A percentile compares a stretch with the other conserved stretches of the same genome.
Evolutionary conservation across 2,329 filamentous ascomycete genomes (phyloP).

Genomic region (Exophiala sp.): DNA sequence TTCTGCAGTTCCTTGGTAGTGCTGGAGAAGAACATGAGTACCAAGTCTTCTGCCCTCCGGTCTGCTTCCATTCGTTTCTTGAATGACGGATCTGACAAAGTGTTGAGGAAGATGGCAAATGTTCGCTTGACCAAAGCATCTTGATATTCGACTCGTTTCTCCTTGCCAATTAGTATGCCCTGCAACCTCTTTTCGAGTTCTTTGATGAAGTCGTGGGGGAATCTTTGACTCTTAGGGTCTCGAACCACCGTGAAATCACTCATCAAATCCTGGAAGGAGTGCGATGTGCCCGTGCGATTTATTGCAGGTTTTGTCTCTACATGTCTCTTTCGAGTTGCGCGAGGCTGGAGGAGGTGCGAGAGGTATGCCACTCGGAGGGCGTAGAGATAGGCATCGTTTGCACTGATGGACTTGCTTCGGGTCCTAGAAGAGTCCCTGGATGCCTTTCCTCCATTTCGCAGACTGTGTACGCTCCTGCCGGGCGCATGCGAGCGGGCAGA

Average conservation of each 20-base stretch:
- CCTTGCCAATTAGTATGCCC: constrained; percentile 74
- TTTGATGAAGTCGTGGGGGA: constrained; percentile 68
- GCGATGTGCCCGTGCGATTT: constrained; percentile 62
- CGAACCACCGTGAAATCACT: constrained; percentile 74
- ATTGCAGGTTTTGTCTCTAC: constrained; percentile 60
- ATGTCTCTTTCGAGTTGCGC: constrained; percentile 85
- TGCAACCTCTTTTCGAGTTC: constrained; percentile 75
- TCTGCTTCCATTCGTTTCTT: constrained; percentile 92
- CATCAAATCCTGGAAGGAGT: constrained; percentile 74
- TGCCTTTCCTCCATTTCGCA: constrained; percentile 42
- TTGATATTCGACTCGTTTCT: constrained; percentile 81
- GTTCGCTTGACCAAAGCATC: constrained; percentile 89
- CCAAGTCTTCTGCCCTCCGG: constrained; percentile 82
- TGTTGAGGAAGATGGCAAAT: constrained; percentile 91
- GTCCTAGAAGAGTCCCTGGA: constrained; percentile 43
- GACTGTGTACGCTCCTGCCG: constrained; percentile 45
- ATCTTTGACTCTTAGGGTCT: constrained; percentile 66
- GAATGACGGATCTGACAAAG: constrained; percentile 83
- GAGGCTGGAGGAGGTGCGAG: constrained; percentile 86
- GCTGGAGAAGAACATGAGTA: constrained; percentile 94
- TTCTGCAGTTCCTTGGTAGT: constrained; percentile 88
- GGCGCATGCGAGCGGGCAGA: constrained; percentile 45
- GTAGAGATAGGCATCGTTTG: constrained; percentile 85
- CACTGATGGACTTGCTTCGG: constrained; percentile 42
- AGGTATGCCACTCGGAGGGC: constrained; percentile 88